Evolutionary conservation across 305 asterid species (phyloP).

Genomic region (Fraxinus sp.): DNA sequence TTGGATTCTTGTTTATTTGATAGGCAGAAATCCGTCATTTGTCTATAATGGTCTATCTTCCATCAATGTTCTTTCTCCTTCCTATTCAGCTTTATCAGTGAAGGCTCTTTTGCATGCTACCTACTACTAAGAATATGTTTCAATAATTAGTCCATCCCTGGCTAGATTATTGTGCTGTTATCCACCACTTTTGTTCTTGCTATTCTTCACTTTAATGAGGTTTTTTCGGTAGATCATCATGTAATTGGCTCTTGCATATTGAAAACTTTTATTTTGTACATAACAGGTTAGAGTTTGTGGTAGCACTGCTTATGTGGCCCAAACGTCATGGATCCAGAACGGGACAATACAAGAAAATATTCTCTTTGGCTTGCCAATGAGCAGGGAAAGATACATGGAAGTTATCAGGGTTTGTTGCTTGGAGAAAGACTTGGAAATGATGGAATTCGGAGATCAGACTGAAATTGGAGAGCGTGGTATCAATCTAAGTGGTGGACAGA

Average conservation of each 20-base stretch:
- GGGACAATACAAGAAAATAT: constrained; percentile 89
- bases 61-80: neutral
- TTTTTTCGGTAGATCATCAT: neutral
- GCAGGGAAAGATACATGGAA: constrained; percentile 59
- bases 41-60: neutral
- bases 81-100: neutral
- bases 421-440: constrained; percentile 92
- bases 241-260: neutral
- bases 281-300: constrained; percentile 78
- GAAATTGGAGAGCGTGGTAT: constrained; percentile 99
- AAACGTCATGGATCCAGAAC: constrained; percentile 93
- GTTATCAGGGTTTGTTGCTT: constrained; percentile 76
- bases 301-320: constrained; percentile 90
- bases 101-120: neutral
- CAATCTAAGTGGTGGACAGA: constrained; percentile 96
- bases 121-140: neutral
- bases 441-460: constrained; percentile 97
- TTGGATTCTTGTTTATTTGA: neutral
- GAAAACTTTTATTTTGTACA: neutral
- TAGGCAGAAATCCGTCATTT: neutral
- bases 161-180: neutral
- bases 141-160: neutral
- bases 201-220: neutral
- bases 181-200: neutral
- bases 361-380: constrained; percentile 67